Percentiles rank a stretch among this genome's conserved stretches.
Evolutionary conservation across 1,284 basidiomycete genomes (phyloP).

Genomic region (Rugosomyces carneus): DNA sequence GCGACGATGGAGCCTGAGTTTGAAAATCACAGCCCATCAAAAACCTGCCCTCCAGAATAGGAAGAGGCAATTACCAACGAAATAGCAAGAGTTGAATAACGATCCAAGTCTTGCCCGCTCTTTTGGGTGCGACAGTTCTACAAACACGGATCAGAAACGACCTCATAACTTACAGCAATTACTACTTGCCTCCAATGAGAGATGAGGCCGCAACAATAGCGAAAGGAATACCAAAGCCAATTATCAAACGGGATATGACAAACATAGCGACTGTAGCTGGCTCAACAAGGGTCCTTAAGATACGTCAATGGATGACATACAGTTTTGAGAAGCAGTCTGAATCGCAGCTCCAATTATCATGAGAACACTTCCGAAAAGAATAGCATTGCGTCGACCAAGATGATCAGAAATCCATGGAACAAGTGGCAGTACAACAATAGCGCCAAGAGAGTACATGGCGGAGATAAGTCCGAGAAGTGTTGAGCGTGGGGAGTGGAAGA

Average conservation of each 20-base stretch:
- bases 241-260: constrained; percentile 38
- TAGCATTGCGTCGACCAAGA: constrained; percentile 37
- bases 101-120: constrained; percentile 43
- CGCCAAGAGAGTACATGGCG: constrained; percentile 49
- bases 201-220: constrained; percentile 44
- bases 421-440: constrained; percentile 40
- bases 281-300: neutral
- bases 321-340: constrained; percentile 41
- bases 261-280: constrained; percentile 43
- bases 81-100: constrained; percentile 43
- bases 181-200: constrained; percentile 37
- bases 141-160: no score
- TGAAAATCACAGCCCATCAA: neutral
- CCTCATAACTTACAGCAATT: no score
- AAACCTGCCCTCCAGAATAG: neutral
- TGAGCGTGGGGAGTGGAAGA: constrained; percentile 44
- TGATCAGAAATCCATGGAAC: constrained; percentile 39
- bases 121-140: constrained; percentile 44
- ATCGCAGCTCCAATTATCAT: constrained; percentile 42
- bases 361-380: constrained; percentile 38
- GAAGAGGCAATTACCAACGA: constrained; percentile 27
- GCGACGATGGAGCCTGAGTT: constrained; percentile 40
- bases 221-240: constrained; percentile 44
- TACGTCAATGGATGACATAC: constrained; percentile 24
- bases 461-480: constrained; percentile 47